Evolutionary conservation across 2,329 filamentous ascomycete species (phyloP).

Genomic region (Botrytis pseudocinerea): DNA sequence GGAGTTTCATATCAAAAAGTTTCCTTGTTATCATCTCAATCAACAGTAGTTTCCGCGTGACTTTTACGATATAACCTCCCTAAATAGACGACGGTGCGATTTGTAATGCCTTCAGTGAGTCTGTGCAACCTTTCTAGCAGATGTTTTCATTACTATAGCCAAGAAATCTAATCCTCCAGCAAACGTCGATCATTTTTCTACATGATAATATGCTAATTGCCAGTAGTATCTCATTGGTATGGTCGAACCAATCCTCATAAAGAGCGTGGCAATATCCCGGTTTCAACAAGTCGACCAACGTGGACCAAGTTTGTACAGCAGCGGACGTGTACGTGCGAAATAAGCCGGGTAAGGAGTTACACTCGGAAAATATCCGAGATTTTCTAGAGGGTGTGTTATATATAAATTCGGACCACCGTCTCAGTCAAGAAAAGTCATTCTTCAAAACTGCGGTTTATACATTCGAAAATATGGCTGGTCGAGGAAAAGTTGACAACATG

Average conservation of each 20-base stretch:
- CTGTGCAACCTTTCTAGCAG: neutral
- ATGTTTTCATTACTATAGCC: neutral
- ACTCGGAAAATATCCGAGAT: neutral
- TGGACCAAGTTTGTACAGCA: neutral
- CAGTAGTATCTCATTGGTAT: neutral
- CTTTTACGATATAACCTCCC: neutral
- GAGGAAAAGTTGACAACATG: neutral
- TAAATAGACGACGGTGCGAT: neutral
- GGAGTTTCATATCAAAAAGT: neutral
- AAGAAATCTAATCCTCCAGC: neutral
- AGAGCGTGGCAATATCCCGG: slow-evolving; percentile 18
- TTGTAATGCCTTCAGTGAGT: neutral
- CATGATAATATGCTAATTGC: slow-evolving; percentile 15
- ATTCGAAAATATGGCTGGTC: neutral
- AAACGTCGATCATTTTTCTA: slow-evolving; percentile 4
- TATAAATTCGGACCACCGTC: neutral
- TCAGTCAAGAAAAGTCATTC: neutral
- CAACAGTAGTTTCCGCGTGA: neutral
- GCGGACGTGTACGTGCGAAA: slow-evolving; percentile 19
- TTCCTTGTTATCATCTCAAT: neutral
- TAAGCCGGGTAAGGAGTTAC: neutral
- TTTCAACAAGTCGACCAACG: slow-evolving; percentile 6
- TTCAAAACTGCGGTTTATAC: neutral
- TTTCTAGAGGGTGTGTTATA: neutral
- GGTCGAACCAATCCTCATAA: slow-evolving; percentile 10